Evolutionary conservation across 2,329 filamentous ascomycete species (phyloP).

Genomic region (Colletotrichum sp.): DNA sequence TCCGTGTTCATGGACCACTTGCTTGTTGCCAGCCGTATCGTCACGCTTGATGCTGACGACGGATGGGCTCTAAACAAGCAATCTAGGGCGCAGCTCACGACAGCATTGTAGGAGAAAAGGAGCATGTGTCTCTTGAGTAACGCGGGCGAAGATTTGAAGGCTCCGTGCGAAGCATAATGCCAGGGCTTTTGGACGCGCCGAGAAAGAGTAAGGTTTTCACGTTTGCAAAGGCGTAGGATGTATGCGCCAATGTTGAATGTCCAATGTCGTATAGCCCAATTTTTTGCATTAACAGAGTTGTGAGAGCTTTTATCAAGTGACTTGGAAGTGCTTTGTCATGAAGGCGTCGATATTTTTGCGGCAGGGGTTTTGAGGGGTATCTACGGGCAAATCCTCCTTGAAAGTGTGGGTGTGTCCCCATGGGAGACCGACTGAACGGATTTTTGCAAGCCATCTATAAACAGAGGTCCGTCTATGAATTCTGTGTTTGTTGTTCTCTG

Average conservation of each 20-base stretch:
- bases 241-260: neutral
- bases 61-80: neutral
- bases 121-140: neutral
- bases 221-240: neutral
- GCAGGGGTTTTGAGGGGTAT: neutral
- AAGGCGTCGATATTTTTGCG: neutral
- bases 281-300: conserved; percentile 4
- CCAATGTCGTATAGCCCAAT: neutral
- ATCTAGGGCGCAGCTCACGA: neutral
- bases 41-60: neutral
- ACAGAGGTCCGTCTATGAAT: neutral
- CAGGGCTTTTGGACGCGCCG: neutral
- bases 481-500: neutral
- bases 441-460: neutral
- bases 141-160: neutral
- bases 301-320: neutral
- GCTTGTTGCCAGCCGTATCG: neutral
- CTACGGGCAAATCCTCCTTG: neutral
- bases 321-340: neutral
- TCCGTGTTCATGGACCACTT: neutral
- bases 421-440: neutral
- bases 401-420: neutral
- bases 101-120: neutral
- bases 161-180: neutral
- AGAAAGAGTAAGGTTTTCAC: neutral